These are phyloP conservation scores for Amylostereum areolatum DNA, from an alignment of 1,284 basidiomycete species.

Conservation along the genomic window DNA sequence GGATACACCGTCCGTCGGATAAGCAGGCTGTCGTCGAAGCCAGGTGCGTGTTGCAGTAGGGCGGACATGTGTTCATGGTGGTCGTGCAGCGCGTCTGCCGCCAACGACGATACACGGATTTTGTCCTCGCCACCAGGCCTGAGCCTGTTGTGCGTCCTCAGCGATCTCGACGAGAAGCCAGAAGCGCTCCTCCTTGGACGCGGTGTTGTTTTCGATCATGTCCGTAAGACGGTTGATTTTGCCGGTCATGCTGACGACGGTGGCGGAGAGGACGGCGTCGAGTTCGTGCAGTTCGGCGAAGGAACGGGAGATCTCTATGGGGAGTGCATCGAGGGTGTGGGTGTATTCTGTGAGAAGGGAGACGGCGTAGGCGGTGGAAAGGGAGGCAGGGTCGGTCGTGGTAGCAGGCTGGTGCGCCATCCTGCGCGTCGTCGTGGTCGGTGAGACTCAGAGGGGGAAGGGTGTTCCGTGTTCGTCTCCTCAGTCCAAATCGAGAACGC, in stretches of 20 bases:
- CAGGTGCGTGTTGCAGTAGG: constrained; percentile 62
- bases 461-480: background rate
- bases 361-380: constrained; percentile 51
- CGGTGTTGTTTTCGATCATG: constrained; percentile 68
- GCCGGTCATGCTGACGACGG: constrained; percentile 71
- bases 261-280: constrained; percentile 92
- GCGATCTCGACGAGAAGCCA: constrained; percentile 89
- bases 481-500: background rate
- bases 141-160: constrained; percentile 86
- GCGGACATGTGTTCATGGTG: constrained; percentile 67
- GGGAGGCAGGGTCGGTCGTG: constrained; percentile 9
- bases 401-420: background rate
- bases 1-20: constrained; percentile 67
- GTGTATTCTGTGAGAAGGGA: constrained; percentile 76
- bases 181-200: constrained; percentile 75
- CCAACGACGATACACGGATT: constrained; percentile 93
- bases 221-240: constrained; percentile 73
- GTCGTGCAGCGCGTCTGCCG: constrained; percentile 81
- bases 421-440: constrained; percentile 4
- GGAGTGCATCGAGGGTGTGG: constrained; percentile 91
- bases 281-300: constrained; percentile 96
- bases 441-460: background rate
- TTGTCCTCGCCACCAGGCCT: constrained; percentile 98
- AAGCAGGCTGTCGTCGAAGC: constrained; percentile 54
- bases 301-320: constrained; percentile 89